Percentiles rank a stretch among this genome's conserved stretches.
These are phyloP conservation scores for Madurella fahalii DNA, from an alignment of 2,329 filamentous ascomycete species.

Conservation along the genomic window DNA sequence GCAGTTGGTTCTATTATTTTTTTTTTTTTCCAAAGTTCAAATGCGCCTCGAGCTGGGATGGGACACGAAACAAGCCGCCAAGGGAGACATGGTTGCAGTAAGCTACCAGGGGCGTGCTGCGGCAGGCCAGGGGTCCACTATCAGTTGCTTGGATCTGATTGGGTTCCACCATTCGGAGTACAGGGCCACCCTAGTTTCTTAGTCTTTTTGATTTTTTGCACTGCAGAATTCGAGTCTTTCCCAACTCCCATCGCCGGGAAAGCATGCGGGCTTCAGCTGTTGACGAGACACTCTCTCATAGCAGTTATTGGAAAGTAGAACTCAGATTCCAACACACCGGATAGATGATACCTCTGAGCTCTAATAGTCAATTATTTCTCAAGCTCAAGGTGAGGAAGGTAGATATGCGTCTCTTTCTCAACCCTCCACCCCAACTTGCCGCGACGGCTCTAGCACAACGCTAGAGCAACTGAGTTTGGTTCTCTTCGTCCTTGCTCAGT, in stretches of 20 bases:
- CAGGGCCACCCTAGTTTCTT: neutral
- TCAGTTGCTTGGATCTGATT: neutral
- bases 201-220: neutral
- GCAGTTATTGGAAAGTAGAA: neutral
- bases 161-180: neutral
- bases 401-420: neutral
- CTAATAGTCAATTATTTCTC: no score
- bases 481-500: constrained; percentile 71
- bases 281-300: neutral
- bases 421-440: constrained; percentile 34
- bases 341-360: no score
- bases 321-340: neutral
- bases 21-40: neutral
- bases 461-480: constrained; percentile 60
- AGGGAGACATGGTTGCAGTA: constrained; percentile 6
- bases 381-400: constrained; percentile 5
- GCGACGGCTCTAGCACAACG: constrained; percentile 50
- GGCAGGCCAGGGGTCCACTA: constrained; percentile 1
- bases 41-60: neutral
- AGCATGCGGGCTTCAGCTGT: neutral
- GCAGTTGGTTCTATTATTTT: no score
- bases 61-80: constrained; percentile 4
- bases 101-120: constrained; percentile 2
- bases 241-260: neutral
- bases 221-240: neutral